These are phyloP conservation scores for Diddensiella transvaalensis DNA, from an alignment of 805 yeast genomes.

Conservation along the genomic window DNA sequence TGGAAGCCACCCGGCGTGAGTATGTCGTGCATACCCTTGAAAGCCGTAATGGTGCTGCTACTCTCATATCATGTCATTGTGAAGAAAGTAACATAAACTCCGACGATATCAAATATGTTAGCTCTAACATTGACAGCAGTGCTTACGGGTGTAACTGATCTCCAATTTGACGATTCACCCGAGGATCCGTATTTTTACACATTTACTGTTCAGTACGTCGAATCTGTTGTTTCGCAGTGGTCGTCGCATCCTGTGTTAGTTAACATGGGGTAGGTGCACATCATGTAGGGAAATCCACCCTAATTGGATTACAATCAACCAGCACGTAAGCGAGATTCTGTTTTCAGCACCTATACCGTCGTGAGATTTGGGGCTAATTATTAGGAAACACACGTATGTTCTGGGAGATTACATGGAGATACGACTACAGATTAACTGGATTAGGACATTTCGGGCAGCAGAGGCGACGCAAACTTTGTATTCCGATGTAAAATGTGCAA, in stretches of 20 bases:
- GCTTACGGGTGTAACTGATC: constrained; percentile 50
- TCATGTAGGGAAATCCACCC: constrained; percentile 75
- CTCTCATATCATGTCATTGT: too few relatives aligned
- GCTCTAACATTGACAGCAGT: constrained; percentile 40
- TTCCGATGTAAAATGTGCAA: constrained; percentile 69
- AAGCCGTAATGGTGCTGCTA: neutral
- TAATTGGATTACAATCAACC: constrained; percentile 64
- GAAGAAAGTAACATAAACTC: too few relatives aligned
- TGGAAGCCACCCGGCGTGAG: neutral
- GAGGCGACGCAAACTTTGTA: constrained; percentile 81
- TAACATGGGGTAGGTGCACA: constrained; percentile 51
- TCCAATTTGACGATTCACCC: constrained; percentile 59
- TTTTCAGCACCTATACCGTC: too few relatives aligned
- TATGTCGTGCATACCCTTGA: neutral
- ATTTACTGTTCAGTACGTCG: constrained; percentile 49
- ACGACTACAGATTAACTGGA: neutral
- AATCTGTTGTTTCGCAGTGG: neutral
- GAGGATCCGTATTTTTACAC: constrained; percentile 68
- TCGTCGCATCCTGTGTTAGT: too few relatives aligned
- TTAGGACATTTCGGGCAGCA: constrained; percentile 53
- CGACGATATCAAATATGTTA: constrained; percentile 29
- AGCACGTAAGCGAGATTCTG: constrained; percentile 39
- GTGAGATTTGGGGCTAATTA: constrained; percentile 7
- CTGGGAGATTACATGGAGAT: too few relatives aligned
- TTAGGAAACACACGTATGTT: constrained; percentile 20